phyloP scores from a whole-genome alignment of 164 flowering plant species.

The Euptelea pleiosperma region DNA sequence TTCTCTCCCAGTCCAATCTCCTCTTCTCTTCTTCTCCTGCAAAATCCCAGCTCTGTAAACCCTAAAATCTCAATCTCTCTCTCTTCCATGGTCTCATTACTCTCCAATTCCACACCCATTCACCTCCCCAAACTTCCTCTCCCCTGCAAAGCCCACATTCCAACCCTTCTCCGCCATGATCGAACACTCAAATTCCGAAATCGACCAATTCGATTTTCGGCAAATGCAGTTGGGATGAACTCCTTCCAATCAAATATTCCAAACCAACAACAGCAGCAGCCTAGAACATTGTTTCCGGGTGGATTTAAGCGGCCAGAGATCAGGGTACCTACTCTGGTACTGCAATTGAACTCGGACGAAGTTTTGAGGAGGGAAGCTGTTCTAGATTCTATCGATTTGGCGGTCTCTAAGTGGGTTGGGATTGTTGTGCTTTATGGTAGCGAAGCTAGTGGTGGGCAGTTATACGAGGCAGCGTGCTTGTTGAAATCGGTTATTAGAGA shows the following conservation, averaged over 20 bases:
- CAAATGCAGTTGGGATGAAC: slow-evolving; percentile 14
- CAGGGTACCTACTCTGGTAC: slow-evolving; percentile 64
- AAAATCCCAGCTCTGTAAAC: not conserved
- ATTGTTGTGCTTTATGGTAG: slow-evolving; percentile 61
- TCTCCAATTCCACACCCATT: slow-evolving; percentile 20
- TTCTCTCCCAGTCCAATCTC: too few species aligned
- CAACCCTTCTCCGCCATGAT: slow-evolving; percentile 4
- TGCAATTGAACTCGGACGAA: slow-evolving; percentile 50
- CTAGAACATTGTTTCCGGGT: slow-evolving; percentile 72
- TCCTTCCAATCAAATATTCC: slow-evolving; percentile 14
- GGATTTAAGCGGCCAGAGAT: slow-evolving; percentile 85
- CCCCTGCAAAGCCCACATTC: slow-evolving; percentile 13
- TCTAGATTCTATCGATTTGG: slow-evolving; percentile 51
- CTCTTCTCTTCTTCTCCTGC: too few species aligned
- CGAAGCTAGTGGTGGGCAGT: slow-evolving; percentile 47
- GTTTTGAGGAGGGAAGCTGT: slow-evolving; percentile 40
- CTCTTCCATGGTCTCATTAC: slow-evolving; percentile 43
- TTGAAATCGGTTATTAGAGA: slow-evolving; percentile 74
- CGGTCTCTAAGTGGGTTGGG: slow-evolving; percentile 60
- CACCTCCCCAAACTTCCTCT: slow-evolving; percentile 19
- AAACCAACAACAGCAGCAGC: slow-evolving; percentile 20
- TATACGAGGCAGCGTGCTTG: slow-evolving; percentile 82
- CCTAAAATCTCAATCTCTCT: not conserved
- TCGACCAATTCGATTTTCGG: slow-evolving; percentile 15
- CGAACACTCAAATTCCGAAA: slow-evolving; percentile 9